Percentiles rank a stretch among this genome's conserved stretches.
Evolutionary conservation across 2,329 filamentous ascomycete species (phyloP).

Genomic region (Neofusicoccum laricinum): DNA sequence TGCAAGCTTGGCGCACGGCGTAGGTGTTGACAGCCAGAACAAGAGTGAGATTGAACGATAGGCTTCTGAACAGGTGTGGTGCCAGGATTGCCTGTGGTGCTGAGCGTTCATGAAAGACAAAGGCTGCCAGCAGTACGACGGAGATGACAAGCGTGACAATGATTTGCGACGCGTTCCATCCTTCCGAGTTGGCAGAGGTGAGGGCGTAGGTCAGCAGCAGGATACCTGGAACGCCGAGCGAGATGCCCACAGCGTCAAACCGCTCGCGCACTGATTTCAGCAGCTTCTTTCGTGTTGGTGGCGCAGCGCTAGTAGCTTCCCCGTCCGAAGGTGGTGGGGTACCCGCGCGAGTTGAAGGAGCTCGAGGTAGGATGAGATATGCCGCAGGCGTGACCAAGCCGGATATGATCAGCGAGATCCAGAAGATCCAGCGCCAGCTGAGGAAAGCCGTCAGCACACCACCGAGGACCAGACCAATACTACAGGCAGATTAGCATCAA

Average conservation of each 20-base stretch:
- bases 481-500: neutral
- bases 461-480: slow-evolving; percentile 16
- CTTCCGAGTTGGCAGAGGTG: slow-evolving; percentile 2
- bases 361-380: slow-evolving; percentile 8
- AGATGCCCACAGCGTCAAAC: slow-evolving; percentile 16
- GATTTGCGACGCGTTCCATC: slow-evolving; percentile 6
- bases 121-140: neutral
- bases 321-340: neutral
- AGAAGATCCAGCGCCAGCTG: slow-evolving; percentile 17
- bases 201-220: slow-evolving; percentile 15
- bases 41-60: slow-evolving; percentile 13
- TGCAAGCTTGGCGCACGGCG: slow-evolving; percentile 16
- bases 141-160: neutral
- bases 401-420: slow-evolving; percentile 16
- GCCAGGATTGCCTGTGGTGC: slow-evolving; percentile 11
- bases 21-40: slow-evolving; percentile 6
- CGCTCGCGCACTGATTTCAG: slow-evolving; percentile 1
- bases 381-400: slow-evolving; percentile 10
- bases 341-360: neutral
- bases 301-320: neutral
- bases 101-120: neutral
- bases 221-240: slow-evolving; percentile 11
- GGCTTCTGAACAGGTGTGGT: slow-evolving; percentile 14
- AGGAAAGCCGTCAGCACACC: slow-evolving; percentile 16
- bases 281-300: neutral